Base-by-base conservation (phyloP, 306 rosid species). In the Lathyrus tuberosus region DNA sequence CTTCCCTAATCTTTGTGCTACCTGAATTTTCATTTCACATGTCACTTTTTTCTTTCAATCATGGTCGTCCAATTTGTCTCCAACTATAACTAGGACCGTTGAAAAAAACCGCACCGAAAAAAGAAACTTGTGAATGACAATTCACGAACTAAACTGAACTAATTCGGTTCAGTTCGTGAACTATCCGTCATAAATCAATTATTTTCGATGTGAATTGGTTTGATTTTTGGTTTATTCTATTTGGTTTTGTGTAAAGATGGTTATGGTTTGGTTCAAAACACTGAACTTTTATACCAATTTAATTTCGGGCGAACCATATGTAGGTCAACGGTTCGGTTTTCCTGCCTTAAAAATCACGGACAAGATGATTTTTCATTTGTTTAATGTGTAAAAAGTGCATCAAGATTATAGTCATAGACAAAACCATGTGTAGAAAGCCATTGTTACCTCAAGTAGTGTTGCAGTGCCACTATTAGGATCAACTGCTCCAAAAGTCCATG, bases 381-480 rank as follows among this genome's bases (percentile, higher is more conserved):
- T n/a, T n/a, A n/a, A 0, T 5, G 53, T n/a, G 20, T 49, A 8
- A 48, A 14, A 26, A 26, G 17, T 5, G 18, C 51, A 46, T 46
- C 18, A n/a, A 49, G 9, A 4, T 18, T 51, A 51, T 51, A 9
- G 30, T 51, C 5, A 51, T 18, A 18, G 4, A 70, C 16, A 10
- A 59, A 69, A 47, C 10, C 44, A 72, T 31, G 33, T 12, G 15
- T 8, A 16, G 13, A 61, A 67, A 28, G 35, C 52, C 17, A 71
- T 14, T 60, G 44, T 77, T 70, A 88, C 94, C 89, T 85, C 89
- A 46, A 90, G 84, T 54, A 90, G 78, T 54, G 89, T 79, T 44
- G 96, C 89, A 6, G 94, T 90, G 46, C 91, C 96, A 81, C 94
- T 87, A 65, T 79, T 90, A 47, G 94, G 96, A 80, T 87, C 96